Conservation (phyloP, 169 alveolate genomes). For the Eimeria acervulina region DNA sequence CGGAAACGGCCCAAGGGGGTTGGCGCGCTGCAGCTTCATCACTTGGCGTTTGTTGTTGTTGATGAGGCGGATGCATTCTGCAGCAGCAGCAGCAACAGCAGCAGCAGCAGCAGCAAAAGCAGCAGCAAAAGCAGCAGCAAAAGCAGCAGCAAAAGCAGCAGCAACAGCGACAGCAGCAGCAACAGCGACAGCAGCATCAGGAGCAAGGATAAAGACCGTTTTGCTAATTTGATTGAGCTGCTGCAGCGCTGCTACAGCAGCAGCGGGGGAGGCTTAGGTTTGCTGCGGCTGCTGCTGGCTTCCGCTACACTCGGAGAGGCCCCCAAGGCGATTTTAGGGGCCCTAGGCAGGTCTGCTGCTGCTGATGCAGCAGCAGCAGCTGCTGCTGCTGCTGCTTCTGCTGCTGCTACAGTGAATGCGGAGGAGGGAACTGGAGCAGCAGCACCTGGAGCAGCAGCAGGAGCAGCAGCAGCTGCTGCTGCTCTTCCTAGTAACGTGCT, state of each 20-base stretch:
- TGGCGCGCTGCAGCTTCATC: constrained; percentile 18
- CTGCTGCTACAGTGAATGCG: not conserved
- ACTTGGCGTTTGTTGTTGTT: not conserved
- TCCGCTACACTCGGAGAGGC: not conserved
- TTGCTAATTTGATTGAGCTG: not conserved
- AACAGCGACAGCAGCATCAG: no score
- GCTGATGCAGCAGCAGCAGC: not conserved
- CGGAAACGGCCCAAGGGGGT: constrained; percentile 17
- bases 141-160: not conserved
- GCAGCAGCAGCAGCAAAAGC: not conserved
- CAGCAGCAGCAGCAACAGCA: constrained; percentile 41
- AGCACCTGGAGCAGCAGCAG: not conserved
- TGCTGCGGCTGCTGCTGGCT: constrained; percentile 3
- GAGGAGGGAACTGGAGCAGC: not conserved
- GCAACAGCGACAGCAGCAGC: not conserved
- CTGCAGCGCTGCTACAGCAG: constrained; percentile 31
- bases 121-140: not conserved
- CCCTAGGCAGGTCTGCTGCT: not conserved
- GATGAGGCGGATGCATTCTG: constrained; percentile 33
- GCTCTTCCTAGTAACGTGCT: not conserved
- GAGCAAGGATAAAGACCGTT: not conserved
- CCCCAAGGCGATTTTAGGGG: constrained; percentile 18
- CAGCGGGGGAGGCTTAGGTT: not conserved
- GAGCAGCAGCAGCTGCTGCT: not conserved
- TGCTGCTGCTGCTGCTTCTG: not conserved